Evolutionary conservation across 805 yeast species (phyloP).

Genomic region (Maudiozyma barnettii): DNA sequence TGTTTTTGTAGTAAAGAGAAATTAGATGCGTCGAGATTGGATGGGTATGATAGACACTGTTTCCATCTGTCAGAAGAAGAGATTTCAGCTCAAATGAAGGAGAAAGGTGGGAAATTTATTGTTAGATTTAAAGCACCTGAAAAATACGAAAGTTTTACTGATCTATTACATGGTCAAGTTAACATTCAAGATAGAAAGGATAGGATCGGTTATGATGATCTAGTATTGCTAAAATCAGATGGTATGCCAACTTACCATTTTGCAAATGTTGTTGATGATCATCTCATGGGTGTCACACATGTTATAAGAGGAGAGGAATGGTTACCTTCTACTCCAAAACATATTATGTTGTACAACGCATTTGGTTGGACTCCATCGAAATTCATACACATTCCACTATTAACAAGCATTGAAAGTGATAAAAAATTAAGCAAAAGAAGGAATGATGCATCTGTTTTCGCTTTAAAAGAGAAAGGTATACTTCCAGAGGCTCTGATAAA

Average conservation of each 20-base stretch:
- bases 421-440: constrained; percentile 80
- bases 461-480: constrained; percentile 50
- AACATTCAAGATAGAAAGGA: constrained; percentile 66
- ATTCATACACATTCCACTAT: constrained; percentile 81
- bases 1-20: constrained; percentile 83
- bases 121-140: constrained; percentile 74
- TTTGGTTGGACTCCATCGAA: constrained; percentile 79
- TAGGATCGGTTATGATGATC: constrained; percentile 57
- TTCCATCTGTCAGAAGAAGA: constrained; percentile 35
- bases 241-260: constrained; percentile 93
- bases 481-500: constrained; percentile 83
- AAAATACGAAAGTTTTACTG: constrained; percentile 55
- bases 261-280: constrained; percentile 93
- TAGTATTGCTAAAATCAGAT: constrained; percentile 84
- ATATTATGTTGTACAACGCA: constrained; percentile 74
- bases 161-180: constrained; percentile 68
- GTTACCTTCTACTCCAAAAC: constrained; percentile 94
- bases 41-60: constrained; percentile 84
- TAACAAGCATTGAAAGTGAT: constrained; percentile 57
- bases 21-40: constrained; percentile 59
- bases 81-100: constrained; percentile 29
- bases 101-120: constrained; percentile 34
- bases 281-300: constrained; percentile 84
- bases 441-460: constrained; percentile 67
- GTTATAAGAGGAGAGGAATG: constrained; percentile 97